Conservation (phyloP, 2,329 filamentous ascomycete genomes). For the Hypoxylon sp. region DNA sequence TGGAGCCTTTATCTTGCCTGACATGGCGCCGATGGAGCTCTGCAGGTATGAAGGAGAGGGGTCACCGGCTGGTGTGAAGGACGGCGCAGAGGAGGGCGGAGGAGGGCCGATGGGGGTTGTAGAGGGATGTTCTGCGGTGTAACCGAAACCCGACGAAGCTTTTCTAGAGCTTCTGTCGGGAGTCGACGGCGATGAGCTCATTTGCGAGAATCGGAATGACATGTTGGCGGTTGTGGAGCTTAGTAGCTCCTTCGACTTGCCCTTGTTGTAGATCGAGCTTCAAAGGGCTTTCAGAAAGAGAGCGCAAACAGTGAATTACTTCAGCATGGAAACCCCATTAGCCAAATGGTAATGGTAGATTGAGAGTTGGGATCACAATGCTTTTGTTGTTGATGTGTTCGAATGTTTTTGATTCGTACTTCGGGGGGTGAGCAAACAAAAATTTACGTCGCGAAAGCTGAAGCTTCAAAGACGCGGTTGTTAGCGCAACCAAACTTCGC, state of each 20-base stretch:
- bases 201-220: slow-evolving; percentile 58
- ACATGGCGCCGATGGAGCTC: slow-evolving; percentile 64
- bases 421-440: slow-evolving; percentile 27
- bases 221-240: slow-evolving; percentile 43
- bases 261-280: slow-evolving; percentile 14
- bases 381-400: slow-evolving; percentile 3
- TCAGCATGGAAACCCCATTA: slow-evolving; percentile 19
- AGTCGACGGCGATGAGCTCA: slow-evolving; percentile 63
- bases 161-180: slow-evolving; percentile 59
- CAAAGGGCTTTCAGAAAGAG: slow-evolving; percentile 10
- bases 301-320: slow-evolving; percentile 19
- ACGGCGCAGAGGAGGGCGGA: slow-evolving; percentile 63
- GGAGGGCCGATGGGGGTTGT: slow-evolving; percentile 67
- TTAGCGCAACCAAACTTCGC: slow-evolving; percentile 31
- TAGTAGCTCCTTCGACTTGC: slow-evolving; percentile 28
- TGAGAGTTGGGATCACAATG: not conserved
- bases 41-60: slow-evolving; percentile 68
- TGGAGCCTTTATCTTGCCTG: slow-evolving; percentile 56
- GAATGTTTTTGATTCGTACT: not conserved
- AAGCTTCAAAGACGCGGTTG: slow-evolving; percentile 38
- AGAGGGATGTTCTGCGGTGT: slow-evolving; percentile 60
- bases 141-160: slow-evolving; percentile 55
- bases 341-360: not conserved
- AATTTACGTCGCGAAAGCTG: slow-evolving; percentile 36
- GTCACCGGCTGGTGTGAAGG: slow-evolving; percentile 69